Base-by-base conservation (phyloP, 306 rosid species). In the Cicer judaicum region DNA sequence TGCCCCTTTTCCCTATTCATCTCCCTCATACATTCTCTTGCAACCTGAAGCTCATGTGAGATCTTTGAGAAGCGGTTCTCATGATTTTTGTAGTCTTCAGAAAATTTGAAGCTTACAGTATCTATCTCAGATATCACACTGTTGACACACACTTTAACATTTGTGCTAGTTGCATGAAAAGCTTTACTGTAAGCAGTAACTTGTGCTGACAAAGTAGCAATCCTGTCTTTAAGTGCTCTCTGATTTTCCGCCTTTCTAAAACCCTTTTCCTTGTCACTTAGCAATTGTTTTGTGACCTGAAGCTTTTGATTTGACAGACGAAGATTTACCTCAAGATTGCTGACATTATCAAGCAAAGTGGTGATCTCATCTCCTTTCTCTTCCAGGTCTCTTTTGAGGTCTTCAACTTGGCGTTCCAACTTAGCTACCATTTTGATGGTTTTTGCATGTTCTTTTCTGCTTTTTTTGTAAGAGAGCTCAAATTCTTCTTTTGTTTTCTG, bases 221-320 rank as follows among this genome's bases (percentile, higher is more conserved):
- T 79, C 79, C 84, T 86, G 42, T 85, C 93, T 77, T 87, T 89
- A 50, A 92, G 96, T 10, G 64, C 59, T 78, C 36, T 87, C 80
- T 72, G 96, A 64, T 87, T 91, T 63, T 94, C 95, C 2, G 84
- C 74, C 29, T 77, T 81, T 78, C 83, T 79, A 65, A 88, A 90
- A 66, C 73, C 83, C 72, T 91, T 93, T 70, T 95, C 99, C 70
- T 86, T 92, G 84, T 95, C 99, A 21, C 85, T 44, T 72, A 92
- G 80, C 75, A 87, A 59, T 74, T 95, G 99, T 63, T 94, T 97
- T 14, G 98, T 91, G 52, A 88, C 90, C 73, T 93, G 89, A 66
- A 94, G 95, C 89, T 94, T 91, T 90, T 90, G 99, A 92, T 84
- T 90, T 63, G 97, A 91, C 72, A 92, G 85, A 14, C 99, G 97